These are phyloP conservation scores for Leishmania guyanensis DNA, from an alignment of 208 protist genomes.

Conservation along the genomic window DNA sequence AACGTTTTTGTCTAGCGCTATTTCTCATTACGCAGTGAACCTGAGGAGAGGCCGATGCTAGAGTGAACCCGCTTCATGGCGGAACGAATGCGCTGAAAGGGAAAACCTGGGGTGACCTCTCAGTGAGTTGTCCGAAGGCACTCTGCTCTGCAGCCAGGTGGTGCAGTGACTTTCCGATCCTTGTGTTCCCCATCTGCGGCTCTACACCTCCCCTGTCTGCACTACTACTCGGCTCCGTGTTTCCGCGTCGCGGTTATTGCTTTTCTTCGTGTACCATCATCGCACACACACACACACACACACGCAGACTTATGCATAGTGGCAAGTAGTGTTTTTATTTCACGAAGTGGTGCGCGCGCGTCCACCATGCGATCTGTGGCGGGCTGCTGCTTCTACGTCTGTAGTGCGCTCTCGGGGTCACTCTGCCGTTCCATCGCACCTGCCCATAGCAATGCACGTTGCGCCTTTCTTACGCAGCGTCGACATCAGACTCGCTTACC, in stretches of 20 bases:
- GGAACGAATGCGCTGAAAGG: neutral
- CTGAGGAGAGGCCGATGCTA: neutral
- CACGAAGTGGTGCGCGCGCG: neutral
- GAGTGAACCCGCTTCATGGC: neutral
- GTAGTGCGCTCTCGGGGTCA: neutral
- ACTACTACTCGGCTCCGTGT: neutral
- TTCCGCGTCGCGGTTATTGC: neutral
- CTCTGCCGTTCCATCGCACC: neutral
- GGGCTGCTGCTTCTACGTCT: neutral
- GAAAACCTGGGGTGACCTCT: neutral
- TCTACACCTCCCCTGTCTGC: neutral
- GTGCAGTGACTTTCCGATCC: neutral
- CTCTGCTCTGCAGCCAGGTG: neutral
- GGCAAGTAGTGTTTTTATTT: neutral
- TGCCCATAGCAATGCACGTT: neutral
- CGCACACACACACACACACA: neutral
- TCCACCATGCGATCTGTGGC: slow-evolving; percentile 1
- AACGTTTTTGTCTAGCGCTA: neutral
- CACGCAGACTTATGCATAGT: neutral
- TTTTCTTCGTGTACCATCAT: neutral
- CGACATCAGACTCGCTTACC: slow-evolving; percentile 44
- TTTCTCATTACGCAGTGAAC: neutral
- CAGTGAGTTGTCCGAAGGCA: too few relatives aligned
- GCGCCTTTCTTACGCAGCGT: neutral
- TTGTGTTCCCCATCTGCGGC: neutral